Evolutionary conservation across 306 rosid species (phyloP), one percentile per base, ranked within the genome.

Genomic region (Castanea crenata): DNA sequence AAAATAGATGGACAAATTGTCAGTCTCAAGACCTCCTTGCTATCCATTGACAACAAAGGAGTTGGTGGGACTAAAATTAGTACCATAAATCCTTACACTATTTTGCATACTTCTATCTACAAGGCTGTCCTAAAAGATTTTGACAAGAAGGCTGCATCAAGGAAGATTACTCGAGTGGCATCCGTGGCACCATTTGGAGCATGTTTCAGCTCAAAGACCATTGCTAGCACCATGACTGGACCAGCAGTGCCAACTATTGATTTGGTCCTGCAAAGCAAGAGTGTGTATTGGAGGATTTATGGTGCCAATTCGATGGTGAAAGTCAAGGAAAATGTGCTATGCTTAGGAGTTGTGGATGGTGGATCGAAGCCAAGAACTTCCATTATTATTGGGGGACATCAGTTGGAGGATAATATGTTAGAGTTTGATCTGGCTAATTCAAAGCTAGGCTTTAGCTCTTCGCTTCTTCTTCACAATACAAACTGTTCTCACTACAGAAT

Each of bases 31-130:
- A 25, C 79, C 32, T 74, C 88, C 2, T 82, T 86, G 19, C 82
- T 93, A 3, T 49, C 85, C 15, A 71, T 91, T 61, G 74, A 88
- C 62, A 12, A 19, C 21, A 57, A 88, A 10, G 94, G 94, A 0
- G 0, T 55, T 20, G 94, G 98, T 5, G 98, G 98, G 49, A 93
- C 97, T 0, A 91, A 88, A 67, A 87, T 93, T 16, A 91, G 93
- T 70, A 85, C 91, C 4, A 87, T 85, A 6, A 56, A 82, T 55
- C 98, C 92, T 0, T 87, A 86, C 83, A 87, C 88, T 1, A 63
- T 81, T 0, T 2, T 93, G 87, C 91, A 91, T 38, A 80, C 83
- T 1, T 78, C 95, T 1, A 90, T 90, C 19, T 90, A 87, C 69
- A 81, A 79, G 10, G 85, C 93, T 7, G 51, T 91, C 0, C 8